Base-by-base conservation (phyloP, 805 yeast genomes). In the Candida odintsovae region DNA sequence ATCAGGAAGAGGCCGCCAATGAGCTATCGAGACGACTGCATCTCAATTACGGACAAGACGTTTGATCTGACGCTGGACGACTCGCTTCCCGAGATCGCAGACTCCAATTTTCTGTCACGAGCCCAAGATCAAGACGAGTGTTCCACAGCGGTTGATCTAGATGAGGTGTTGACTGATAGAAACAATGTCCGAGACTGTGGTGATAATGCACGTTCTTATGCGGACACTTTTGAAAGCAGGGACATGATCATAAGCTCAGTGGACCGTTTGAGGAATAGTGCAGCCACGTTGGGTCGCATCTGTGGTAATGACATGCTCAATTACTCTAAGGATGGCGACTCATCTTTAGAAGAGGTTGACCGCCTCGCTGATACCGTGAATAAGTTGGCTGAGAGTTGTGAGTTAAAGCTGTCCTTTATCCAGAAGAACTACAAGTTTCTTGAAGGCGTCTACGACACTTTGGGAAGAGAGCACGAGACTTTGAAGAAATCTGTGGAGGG, bases 371-470 rank as follows among this genome's bases (percentile, higher is more conserved):
- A 42, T 16, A 36, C 50, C 33, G 41, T 51, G 35, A 23, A 19
- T 9, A 43, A 50, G n/a, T 25, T 57, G 20, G 35, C 53, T n/a
- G 54, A 53, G 31, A 51, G 51, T 4, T 40, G 56, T 38, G 50
- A 48, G 11, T 48, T 50, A 36, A 56, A 56, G 44, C 35, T 53
- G 45, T 37, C 37, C 19, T 56, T 56, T 41, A 45, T 53, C 19
- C 53, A 56, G n/a, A 56, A 53, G 41, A 57, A 55, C 50, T 56
- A 55, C 43, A 52, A 45, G 35, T 56, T 56, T 23, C 23, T 56
- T 5, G 59, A 57, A 25, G 41, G 47, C 2, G 19, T 57, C 7
- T 51, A 54, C 38, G 62, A 56, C n/a, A 16, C 49, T 2, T 48
- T 50, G 3, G 37, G 47, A 9, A 38, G 29, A 9, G 56, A 55